Percentiles rank a stretch among this genome's conserved stretches.
Conservation (phyloP, 805 yeast species). For the Candida corydali region DNA sequence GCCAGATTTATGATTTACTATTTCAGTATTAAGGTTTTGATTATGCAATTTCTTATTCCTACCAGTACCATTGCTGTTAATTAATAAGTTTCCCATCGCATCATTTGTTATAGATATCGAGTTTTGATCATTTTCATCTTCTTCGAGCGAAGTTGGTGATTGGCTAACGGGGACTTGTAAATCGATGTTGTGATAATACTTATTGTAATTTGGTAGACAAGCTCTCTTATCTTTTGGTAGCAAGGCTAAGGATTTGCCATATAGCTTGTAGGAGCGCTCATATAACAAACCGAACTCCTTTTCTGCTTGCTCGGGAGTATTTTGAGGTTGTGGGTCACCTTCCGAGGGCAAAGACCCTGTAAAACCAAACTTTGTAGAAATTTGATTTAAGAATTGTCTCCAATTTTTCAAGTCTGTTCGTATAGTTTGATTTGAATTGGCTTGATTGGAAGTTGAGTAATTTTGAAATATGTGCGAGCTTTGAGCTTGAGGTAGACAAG, state of each 20-base stretch:
- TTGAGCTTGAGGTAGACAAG: constrained; percentile 25
- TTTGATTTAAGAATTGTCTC: constrained; percentile 29
- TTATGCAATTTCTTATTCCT: constrained; percentile 11
- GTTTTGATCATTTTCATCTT: constrained; percentile 25
- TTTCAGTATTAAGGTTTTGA: constrained; percentile 10
- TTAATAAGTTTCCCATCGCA: constrained; percentile 37
- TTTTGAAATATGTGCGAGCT: constrained; percentile 20
- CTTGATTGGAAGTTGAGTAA: constrained; percentile 20
- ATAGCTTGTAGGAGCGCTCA: constrained; percentile 34
- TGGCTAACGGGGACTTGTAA: neutral
- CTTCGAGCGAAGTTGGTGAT: constrained; percentile 19
- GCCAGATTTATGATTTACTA: constrained; percentile 24
- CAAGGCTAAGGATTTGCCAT: constrained; percentile 33
- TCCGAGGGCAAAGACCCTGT: constrained; percentile 20
- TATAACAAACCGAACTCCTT: constrained; percentile 28
- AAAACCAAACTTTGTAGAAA: constrained; percentile 34
- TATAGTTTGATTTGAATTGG: constrained; percentile 13
- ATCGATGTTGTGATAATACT: constrained; percentile 18
- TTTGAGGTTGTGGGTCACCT: constrained; percentile 6
- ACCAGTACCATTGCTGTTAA: constrained; percentile 17
- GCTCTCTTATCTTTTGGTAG: constrained; percentile 35
- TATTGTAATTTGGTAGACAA: constrained; percentile 36
- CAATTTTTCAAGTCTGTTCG: constrained; percentile 32
- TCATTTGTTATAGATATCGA: constrained; percentile 38
- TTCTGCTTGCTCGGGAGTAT: constrained; percentile 18